phyloP scores from a whole-genome alignment of 176 grass and related monocot genomes.

The Oryza longistaminata region DNA sequence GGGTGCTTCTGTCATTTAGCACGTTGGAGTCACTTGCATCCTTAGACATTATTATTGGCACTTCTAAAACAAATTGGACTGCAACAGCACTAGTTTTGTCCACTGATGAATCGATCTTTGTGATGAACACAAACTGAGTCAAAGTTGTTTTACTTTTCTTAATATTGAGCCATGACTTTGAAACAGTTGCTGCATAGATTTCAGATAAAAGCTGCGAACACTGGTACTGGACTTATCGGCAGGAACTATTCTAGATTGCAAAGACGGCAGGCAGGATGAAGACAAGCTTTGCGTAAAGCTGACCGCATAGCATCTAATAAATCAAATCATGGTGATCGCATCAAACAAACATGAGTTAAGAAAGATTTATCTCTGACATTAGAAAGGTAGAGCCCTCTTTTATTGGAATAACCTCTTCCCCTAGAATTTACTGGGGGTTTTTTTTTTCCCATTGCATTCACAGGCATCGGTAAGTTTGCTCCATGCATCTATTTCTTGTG shows the following conservation, averaged over 20 bases:
- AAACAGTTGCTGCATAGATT: conserved; percentile 34
- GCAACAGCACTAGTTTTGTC: conserved; percentile 32
- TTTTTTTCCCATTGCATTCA: not conserved
- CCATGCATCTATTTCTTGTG: not conserved
- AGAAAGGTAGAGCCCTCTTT: not conserved
- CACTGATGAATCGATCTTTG: not conserved
- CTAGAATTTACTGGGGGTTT: not conserved
- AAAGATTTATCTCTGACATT: not conserved
- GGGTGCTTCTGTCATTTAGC: conserved; percentile 27
- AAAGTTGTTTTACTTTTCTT: conserved; percentile 31
- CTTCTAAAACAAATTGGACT: conserved; percentile 26
- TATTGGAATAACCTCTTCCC: not conserved
- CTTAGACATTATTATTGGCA: conserved; percentile 5
- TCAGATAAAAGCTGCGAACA: conserved; percentile 27
- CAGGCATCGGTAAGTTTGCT: not conserved
- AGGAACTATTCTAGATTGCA: conserved; percentile 14
- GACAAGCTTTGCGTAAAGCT: conserved; percentile 21
- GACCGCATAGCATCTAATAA: conserved; percentile 27
- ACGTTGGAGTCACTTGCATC: not conserved
- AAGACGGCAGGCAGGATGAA: conserved; percentile 37
- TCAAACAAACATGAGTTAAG: conserved; percentile 14
- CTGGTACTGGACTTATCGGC: conserved; percentile 1
- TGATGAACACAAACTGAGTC: conserved; percentile 28
- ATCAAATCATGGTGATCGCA: conserved; percentile 30
- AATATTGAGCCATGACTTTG: conserved; percentile 22